Base-by-base conservation (phyloP, 1,284 basidiomycete species). In the Xerocomus amazonicus region DNA sequence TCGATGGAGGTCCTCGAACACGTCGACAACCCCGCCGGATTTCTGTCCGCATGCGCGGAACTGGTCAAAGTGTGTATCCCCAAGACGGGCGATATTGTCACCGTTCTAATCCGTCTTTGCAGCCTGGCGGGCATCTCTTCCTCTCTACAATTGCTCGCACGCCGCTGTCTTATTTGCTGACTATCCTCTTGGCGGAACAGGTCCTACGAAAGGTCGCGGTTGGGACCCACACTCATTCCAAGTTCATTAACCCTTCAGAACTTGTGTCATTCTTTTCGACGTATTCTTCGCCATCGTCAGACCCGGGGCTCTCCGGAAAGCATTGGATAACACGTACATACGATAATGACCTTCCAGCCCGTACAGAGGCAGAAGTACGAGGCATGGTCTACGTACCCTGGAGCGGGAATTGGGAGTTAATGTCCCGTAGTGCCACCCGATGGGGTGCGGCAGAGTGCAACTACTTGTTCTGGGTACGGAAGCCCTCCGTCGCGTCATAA, bases 1-100 rank as follows among this genome's bases (percentile, higher is more conserved):
- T 90, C 93, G 9, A 94, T 99, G 93, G 97, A 99, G 67, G 95
- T 99, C 14, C 66, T 99, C 38, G 97, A 99, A 72, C 97, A 99
- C 64, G 97, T 99, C 52, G 89, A 97, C 63, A 84, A 94, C 59
- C 96, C 97, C 0, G 76, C 82, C 10, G 78, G 79, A 7, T 99
- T 99, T 68, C 75, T 97, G 45, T 74, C 80, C 40, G 84, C 86
- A 42, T 87, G 92, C 56, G 87, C 89, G 0, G 77, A 87, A 53
- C 78, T 97, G 44, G 82, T 95, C 56, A 97, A 94, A 73, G 92
- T 91, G 53, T 43, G 78, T 63, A 4, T 3, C 33, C 7, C 6
- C 6, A 10, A 9, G 28, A n/a, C 19, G 13, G 4, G 12, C 28
- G 33, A 44, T 43, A 7, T 52, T 31, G 6, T 42, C 9, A 23